These are phyloP conservation scores for Akebia trifoliata DNA, from an alignment of 164 flowering plant genomes.

Conservation along the genomic window DNA sequence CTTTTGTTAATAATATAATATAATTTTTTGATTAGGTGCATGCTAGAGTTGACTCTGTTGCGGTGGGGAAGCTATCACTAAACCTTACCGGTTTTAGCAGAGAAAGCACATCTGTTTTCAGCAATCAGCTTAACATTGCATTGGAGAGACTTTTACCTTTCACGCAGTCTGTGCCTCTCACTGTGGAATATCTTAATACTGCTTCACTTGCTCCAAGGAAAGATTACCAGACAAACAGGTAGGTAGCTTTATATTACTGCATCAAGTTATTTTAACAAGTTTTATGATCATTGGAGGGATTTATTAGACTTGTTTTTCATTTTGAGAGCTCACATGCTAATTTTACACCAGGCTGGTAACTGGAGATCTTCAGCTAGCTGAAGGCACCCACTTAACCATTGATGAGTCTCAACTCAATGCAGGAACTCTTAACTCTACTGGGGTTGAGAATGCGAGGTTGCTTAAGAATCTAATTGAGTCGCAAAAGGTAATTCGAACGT, in stretches of 20 bases:
- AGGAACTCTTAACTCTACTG: slow-evolving; percentile 70
- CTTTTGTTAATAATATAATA: neutral
- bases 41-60: slow-evolving; percentile 56
- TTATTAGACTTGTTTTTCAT: no score
- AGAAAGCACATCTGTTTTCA: slow-evolving; percentile 61
- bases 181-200: slow-evolving; percentile 71
- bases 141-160: slow-evolving; percentile 64
- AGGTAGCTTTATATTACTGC: neutral
- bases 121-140: slow-evolving; percentile 39
- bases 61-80: slow-evolving; percentile 88
- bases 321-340: neutral
- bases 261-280: neutral
- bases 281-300: no score
- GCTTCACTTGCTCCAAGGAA: slow-evolving; percentile 72
- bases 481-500: slow-evolving; percentile 57
- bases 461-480: slow-evolving; percentile 59
- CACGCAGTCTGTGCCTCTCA: slow-evolving; percentile 56
- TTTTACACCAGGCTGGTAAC: slow-evolving; percentile 54
- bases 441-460: slow-evolving; percentile 62
- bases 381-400: slow-evolving; percentile 76
- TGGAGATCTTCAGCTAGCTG: slow-evolving; percentile 74
- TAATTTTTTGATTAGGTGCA: slow-evolving; percentile 58
- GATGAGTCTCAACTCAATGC: slow-evolving; percentile 74
- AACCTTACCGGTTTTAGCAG: slow-evolving; percentile 66
- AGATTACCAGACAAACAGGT: slow-evolving; percentile 79